Conservation (phyloP, 305 asterid species). For the Plantago lanceolata region DNA sequence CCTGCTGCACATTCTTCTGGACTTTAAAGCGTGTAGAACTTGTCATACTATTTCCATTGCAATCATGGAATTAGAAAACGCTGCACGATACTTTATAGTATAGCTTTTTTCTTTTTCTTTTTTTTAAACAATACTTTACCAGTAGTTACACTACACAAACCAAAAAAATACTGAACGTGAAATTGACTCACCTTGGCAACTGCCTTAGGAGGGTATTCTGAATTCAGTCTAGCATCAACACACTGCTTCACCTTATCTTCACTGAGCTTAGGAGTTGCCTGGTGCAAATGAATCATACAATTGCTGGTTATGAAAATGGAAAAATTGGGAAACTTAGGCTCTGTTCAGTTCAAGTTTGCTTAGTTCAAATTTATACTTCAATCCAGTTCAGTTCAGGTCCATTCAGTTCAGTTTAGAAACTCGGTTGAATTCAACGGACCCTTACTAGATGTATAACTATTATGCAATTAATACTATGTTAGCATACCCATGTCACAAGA, state of each 20-base stretch:
- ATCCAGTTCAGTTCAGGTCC: too few relatives aligned
- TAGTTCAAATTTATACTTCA: too few relatives aligned
- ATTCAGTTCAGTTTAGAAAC: too few relatives aligned
- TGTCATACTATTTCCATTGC: not conserved
- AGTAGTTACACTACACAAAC: not conserved
- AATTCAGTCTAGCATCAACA: constrained; percentile 55
- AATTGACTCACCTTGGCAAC: constrained; percentile 53
- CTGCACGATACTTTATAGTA: not conserved
- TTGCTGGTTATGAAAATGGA: not conserved
- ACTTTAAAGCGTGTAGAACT: not conserved
- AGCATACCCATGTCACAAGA: constrained; percentile 80
- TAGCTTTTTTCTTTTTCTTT: too few relatives aligned
- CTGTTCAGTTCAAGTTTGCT: too few relatives aligned
- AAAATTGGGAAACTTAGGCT: too few relatives aligned
- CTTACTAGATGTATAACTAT: too few relatives aligned
- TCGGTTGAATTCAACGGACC: too few relatives aligned
- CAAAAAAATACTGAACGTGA: not conserved
- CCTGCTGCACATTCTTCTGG: not conserved
- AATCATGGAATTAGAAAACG: not conserved
- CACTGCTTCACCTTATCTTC: constrained; percentile 86
- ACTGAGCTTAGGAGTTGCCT: constrained; percentile 67
- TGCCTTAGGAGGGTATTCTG: constrained; percentile 77
- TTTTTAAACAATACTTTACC: too few relatives aligned
- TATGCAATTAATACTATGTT: not conserved
- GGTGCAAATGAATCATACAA: constrained; percentile 24